phyloP scores from a whole-genome alignment of 352 stramenopile genomes.

The Aphanomyces astaci region DNA sequence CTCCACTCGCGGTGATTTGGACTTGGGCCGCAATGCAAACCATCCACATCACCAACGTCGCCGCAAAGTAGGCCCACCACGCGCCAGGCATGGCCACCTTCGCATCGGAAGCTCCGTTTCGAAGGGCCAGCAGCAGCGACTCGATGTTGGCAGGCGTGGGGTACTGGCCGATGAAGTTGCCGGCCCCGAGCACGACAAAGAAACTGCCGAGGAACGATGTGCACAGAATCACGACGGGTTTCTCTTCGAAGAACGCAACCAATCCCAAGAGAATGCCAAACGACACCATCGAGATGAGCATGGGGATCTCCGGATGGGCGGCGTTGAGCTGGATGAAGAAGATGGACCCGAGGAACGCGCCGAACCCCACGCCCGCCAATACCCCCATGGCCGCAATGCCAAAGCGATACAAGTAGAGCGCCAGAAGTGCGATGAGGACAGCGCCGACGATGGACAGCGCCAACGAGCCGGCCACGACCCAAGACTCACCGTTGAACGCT shows the following conservation, averaged over 20 bases:
- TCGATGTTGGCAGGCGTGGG: constrained; percentile 8
- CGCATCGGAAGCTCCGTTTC: neutral
- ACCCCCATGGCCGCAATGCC: constrained; percentile 9
- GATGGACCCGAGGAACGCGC: constrained; percentile 14
- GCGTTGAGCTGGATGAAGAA: constrained; percentile 20
- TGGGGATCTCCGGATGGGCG: constrained; percentile 10
- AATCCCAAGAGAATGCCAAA: neutral
- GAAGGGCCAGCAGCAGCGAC: neutral
- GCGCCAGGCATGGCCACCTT: neutral
- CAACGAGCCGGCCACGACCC: neutral
- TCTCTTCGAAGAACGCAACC: constrained; percentile 12
- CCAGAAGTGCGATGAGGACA: neutral
- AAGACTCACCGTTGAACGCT: constrained; percentile 1
- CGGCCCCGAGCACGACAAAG: constrained; percentile 16
- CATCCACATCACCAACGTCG: constrained; percentile 3
- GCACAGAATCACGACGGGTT: constrained; percentile 7
- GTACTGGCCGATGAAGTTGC: constrained; percentile 16
- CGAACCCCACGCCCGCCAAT: constrained; percentile 11
- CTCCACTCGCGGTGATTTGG: neutral
- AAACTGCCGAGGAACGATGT: constrained; percentile 10
- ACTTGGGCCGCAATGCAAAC: neutral
- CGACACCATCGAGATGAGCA: constrained; percentile 3
- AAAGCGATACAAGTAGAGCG: constrained; percentile 16
- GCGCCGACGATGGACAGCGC: neutral
- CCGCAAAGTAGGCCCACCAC: constrained; percentile 18